phyloP scores from a whole-genome alignment of 1,284 basidiomycete genomes.

The Malassezia furfur region DNA sequence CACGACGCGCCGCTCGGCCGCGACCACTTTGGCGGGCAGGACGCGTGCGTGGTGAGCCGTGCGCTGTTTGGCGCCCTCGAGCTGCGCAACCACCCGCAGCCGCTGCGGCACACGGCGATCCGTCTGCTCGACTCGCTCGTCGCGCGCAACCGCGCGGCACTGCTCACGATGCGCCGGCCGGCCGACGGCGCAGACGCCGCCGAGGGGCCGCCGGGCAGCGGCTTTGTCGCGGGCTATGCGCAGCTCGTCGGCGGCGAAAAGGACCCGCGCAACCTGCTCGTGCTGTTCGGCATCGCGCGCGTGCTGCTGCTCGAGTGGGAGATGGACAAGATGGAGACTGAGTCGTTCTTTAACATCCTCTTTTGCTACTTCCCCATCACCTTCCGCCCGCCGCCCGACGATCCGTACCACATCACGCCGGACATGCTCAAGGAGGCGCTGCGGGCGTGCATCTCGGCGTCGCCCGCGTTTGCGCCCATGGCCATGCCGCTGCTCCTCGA shows the following conservation, averaged over 20 bases:
- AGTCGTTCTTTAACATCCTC: constrained; percentile 78
- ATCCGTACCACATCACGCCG: constrained; percentile 82
- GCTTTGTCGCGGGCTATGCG: constrained; percentile 67
- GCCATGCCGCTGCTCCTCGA: constrained; percentile 84
- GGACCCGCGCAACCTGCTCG: constrained; percentile 84
- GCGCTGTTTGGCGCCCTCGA: constrained; percentile 67
- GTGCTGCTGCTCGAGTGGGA: constrained; percentile 83
- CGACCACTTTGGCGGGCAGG: constrained; percentile 62
- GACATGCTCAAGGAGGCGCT: constrained; percentile 73
- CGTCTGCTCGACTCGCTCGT: constrained; percentile 71
- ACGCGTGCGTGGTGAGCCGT: constrained; percentile 61
- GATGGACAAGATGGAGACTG: constrained; percentile 58
- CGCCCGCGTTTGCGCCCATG: constrained; percentile 69
- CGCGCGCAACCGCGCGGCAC: constrained; percentile 56
- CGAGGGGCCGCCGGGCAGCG: constrained; percentile 51
- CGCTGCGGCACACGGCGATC: constrained; percentile 71
- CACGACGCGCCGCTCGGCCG: background rate
- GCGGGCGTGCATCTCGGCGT: constrained; percentile 64
- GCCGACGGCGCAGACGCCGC: background rate
- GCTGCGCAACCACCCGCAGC: constrained; percentile 72
- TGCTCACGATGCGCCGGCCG: constrained; percentile 4
- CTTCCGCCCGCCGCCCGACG: constrained; percentile 85
- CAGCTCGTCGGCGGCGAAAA: constrained; percentile 84
- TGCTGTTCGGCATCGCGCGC: constrained; percentile 76
- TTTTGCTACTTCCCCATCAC: constrained; percentile 99